Evolutionary conservation across 75 land plant species (phyloP), one percentile per base, ranked within the genome.

Genomic region (Isoetes taiwanensis): DNA sequence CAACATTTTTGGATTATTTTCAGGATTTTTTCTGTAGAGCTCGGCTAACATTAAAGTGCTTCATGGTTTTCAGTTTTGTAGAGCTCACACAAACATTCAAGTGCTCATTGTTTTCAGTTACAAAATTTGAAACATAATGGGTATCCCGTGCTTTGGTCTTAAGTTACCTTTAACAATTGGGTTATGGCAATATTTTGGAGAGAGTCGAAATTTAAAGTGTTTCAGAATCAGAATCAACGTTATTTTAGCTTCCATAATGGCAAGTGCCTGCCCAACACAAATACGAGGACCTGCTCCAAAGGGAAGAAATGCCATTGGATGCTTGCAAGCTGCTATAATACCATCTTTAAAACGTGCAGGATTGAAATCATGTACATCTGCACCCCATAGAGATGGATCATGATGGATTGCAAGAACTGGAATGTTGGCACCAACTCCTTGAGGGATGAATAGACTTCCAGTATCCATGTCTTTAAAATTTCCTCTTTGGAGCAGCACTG

Each of bases 281-380:
- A 46, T 46, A 19, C 50, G 6, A 19, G 50, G 50, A 19, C 50
- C 50, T n/a, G 50, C 50, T 8, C 50, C 50, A 23, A 46, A 46
- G 25, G 19, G 21, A 5, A 46, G 16, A n/a, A 46, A 46, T 23
- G 16, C 50, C 25, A 23, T 6, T 16, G 25, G 4, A 8, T 46
- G 21, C 50, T 46, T 46, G n/a, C n/a, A n/a, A n/a, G n/a, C n/a
- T 23, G 16, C 23, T 16, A 19, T 46, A 23, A 46, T 46, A n/a
- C n/a, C n/a, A n/a, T n/a, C n/a, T n/a, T n/a, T n/a, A 23, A 46
- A 46, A 19, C 50, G 50, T 8, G 16, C 50, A 8, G 50, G 50
- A 46, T 46, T 46, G 16, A 46, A 46, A 6, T 16, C 16, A 23
- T 5, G 25, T 5, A 19, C 50, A 19, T 46, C 50, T 6, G 5